Percentiles rank a stretch among this genome's conserved stretches.
Conservation (phyloP, 148 eudicot species). For the Silene conica region DNA sequence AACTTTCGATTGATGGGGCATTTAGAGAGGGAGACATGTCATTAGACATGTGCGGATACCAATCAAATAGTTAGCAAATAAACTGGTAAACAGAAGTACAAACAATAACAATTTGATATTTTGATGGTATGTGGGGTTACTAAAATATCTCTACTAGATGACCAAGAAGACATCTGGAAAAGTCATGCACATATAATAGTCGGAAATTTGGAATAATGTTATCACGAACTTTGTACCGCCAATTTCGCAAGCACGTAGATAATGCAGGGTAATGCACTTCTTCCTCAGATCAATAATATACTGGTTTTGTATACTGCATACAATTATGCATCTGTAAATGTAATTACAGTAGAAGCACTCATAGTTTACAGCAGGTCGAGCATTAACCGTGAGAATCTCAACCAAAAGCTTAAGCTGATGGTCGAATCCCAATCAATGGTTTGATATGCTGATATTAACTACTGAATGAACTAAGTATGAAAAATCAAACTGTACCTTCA, state of each 20-base stretch:
- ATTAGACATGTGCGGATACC: background rate
- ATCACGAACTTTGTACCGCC: background rate
- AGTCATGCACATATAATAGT: background rate
- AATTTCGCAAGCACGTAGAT: background rate
- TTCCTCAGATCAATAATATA: no score
- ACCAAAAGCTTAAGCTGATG: no score
- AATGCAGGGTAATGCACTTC: background rate
- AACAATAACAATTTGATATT: background rate
- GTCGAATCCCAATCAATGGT: no score
- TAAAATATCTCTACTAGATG: background rate
- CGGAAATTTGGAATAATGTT: background rate
- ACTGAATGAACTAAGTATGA: background rate
- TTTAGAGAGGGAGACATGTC: background rate
- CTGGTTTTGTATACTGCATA: background rate
- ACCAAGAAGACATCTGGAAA: background rate
- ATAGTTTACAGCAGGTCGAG: background rate
- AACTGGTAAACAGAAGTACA: background rate
- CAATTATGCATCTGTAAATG: background rate
- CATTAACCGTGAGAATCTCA: background rate
- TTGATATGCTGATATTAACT: background rate
- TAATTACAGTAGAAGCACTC: background rate
- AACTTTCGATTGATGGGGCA: background rate
- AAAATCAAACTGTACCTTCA: background rate
- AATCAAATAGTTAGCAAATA: background rate
- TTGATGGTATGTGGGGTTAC: background rate